Evolutionary conservation across 2,329 filamentous ascomycete species (phyloP).

Genomic region (Arachnomyces sp.): DNA sequence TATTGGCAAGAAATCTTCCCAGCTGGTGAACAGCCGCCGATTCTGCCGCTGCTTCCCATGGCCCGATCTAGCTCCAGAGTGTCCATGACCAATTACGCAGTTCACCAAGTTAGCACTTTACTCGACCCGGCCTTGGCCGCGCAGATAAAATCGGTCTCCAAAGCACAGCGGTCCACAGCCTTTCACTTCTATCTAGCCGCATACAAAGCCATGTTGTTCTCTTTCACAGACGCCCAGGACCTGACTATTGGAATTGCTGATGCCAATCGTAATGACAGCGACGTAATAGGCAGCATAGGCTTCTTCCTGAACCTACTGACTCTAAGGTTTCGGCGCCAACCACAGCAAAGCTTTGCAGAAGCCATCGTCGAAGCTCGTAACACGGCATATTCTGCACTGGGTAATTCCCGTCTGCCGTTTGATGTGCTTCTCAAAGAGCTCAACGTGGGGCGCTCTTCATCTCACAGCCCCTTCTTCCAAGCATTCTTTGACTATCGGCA

Average conservation of each 20-base stretch:
- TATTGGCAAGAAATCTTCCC: slow-evolving; percentile 12
- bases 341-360: slow-evolving; percentile 23
- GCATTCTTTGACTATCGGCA: slow-evolving; percentile 42
- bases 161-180: slow-evolving; percentile 23
- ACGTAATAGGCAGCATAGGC: slow-evolving; percentile 34
- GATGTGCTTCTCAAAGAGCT: slow-evolving; percentile 42
- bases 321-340: slow-evolving; percentile 29
- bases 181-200: slow-evolving; percentile 44
- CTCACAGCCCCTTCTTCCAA: slow-evolving; percentile 45
- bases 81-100: background rate
- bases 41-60: slow-evolving; percentile 4
- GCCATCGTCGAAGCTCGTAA: slow-evolving; percentile 19
- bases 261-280: slow-evolving; percentile 31
- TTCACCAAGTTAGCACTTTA: background rate
- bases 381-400: slow-evolving; percentile 30
- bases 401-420: slow-evolving; percentile 42
- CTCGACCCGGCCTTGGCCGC: slow-evolving; percentile 14
- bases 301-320: slow-evolving; percentile 45
- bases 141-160: slow-evolving; percentile 17
- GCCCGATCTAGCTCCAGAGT: background rate
- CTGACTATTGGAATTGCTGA: slow-evolving; percentile 45
- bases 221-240: slow-evolving; percentile 29
- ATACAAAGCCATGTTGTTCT: slow-evolving; percentile 32
- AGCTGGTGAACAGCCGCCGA: background rate
- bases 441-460: slow-evolving; percentile 30